Evolutionary conservation across 495 filamentous ascomycete genomes (phyloP), one percentile per base, ranked within the genome.

Genomic region (Aspergillus cavernicola): DNA sequence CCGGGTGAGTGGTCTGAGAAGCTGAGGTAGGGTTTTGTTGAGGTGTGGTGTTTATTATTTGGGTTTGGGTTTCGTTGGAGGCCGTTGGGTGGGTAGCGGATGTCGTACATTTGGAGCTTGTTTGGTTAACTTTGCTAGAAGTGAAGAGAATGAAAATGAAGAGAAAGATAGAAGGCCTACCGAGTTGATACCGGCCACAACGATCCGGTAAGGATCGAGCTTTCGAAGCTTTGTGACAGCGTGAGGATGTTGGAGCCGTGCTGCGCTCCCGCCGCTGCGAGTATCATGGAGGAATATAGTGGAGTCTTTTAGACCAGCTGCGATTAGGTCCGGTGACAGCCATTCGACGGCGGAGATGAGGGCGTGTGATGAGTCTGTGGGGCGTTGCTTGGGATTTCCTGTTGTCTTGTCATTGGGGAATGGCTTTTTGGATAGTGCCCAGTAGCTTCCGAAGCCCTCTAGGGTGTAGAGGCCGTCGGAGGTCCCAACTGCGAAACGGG

Each of bases 101-200:
- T 58, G 45, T 77, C 73, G 51, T 74, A 75, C 66, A 75, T 74
- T 59, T 69, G 58, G n/a, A 75, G 60, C 73, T 75, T 43, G 7
- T 20, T 19, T 11, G 24, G n/a, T n/a, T n/a, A n/a, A n/a, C n/a
- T n/a, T n/a, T n/a, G n/a, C n/a, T n/a, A n/a, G n/a, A n/a, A n/a
- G n/a, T n/a, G n/a, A n/a, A n/a, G n/a, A n/a, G n/a, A n/a, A n/a
- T n/a, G n/a, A n/a, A n/a, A n/a, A n/a, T n/a, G n/a, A 19, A 18
- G n/a, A 29, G 33, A 23, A 38, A 18, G 35, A 19, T 35, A 7
- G 3, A 11, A 32, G 10, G 55, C 67, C 12, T 66, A 76, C 73
- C 24, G 63, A 66, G n/a, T 64, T 63, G 28, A 61, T 51, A 6
- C 73, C 72, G 2, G 65, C 63, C 8, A 68, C 71, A 7, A 73